These are phyloP conservation scores for Stylosanthes scabra DNA, from an alignment of 331 rosid genomes.

Conservation along the genomic window DNA sequence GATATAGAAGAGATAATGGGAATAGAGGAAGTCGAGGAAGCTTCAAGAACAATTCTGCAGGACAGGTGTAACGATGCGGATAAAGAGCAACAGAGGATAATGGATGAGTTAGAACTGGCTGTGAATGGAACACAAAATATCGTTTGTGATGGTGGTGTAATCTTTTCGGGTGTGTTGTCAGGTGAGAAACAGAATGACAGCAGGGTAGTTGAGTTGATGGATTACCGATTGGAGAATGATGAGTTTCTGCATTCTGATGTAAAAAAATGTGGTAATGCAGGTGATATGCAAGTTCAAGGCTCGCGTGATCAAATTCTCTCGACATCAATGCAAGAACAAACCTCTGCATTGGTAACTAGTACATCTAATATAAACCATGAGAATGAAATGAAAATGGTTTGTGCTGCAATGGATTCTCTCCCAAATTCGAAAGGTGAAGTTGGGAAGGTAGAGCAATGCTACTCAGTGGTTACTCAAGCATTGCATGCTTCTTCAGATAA, in stretches of 20 bases:
- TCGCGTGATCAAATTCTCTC: slow-evolving; percentile 35
- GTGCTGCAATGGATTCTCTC: slow-evolving; percentile 24
- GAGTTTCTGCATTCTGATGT: slow-evolving; percentile 31
- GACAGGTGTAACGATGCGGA: slow-evolving; percentile 33
- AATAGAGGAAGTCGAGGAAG: slow-evolving; percentile 44
- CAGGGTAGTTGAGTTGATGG: slow-evolving; percentile 44
- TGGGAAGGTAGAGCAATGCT: slow-evolving; percentile 42
- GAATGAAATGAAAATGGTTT: slow-evolving; percentile 44
- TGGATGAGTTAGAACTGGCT: slow-evolving; percentile 52
- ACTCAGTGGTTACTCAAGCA: slow-evolving; percentile 39
- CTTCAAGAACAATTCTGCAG: not conserved
- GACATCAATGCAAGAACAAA: slow-evolving; percentile 28
- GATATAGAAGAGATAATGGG: slow-evolving; percentile 48
- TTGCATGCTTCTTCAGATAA: slow-evolving; percentile 35
- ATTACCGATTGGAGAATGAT: slow-evolving; percentile 39
- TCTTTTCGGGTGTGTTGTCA: slow-evolving; percentile 11
- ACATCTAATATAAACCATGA: slow-evolving; percentile 8
- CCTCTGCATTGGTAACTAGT: not conserved
- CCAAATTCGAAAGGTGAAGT: slow-evolving; percentile 39
- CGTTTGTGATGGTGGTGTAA: slow-evolving; percentile 38
- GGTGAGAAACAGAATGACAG: slow-evolving; percentile 34
- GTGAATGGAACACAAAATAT: slow-evolving; percentile 50
- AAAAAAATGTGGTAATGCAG: slow-evolving; percentile 34
- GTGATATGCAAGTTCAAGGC: slow-evolving; percentile 26
- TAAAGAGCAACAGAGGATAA: slow-evolving; percentile 43